Evolutionary conservation across 371 early-diverging fungal genomes (phyloP).

Genomic region (Batrachochytrium dendrobatidis): DNA sequence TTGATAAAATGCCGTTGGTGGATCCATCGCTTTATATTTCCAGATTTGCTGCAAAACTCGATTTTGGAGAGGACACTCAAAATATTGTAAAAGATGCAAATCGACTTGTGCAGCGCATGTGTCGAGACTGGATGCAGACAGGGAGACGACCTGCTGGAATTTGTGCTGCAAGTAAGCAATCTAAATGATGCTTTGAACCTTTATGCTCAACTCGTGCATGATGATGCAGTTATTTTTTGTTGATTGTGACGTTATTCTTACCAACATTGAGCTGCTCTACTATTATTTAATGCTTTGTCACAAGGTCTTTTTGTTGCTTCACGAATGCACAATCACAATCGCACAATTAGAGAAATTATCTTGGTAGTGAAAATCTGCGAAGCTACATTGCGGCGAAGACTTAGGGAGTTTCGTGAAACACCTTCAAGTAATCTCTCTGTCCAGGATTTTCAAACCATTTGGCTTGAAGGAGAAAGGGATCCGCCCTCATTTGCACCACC

Average conservation of each 20-base stretch:
- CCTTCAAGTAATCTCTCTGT: conserved; percentile 82
- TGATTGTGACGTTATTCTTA: no score
- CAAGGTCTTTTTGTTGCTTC: conserved; percentile 83
- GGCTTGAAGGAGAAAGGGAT: conserved; percentile 82
- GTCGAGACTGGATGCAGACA: conserved; percentile 95
- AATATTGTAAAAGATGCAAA: conserved; percentile 76
- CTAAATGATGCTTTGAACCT: background rate
- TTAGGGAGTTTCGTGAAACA: conserved; percentile 85
- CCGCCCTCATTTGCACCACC: conserved; percentile 74
- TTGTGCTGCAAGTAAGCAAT: conserved; percentile 83
- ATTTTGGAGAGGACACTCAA: conserved; percentile 86
- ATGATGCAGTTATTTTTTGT: no score
- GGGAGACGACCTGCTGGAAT: conserved; percentile 98
- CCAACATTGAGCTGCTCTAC: no score
- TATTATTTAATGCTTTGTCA: no score
- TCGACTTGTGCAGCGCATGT: conserved; percentile 91
- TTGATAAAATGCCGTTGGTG: conserved; percentile 73
- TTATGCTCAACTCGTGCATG: no score
- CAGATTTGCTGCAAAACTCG: conserved; percentile 86
- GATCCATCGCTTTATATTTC: conserved; percentile 96
- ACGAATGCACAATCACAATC: conserved; percentile 87
- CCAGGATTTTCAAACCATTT: conserved; percentile 79
- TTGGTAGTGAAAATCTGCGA: conserved; percentile 90
- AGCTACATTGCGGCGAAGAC: conserved; percentile 69
- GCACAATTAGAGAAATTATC: conserved; percentile 84